Percentiles rank a stretch among this genome's conserved stretches.
Conservation (phyloP, 2,329 filamentous ascomycete genomes). For the Fusarium duplospermum region DNA sequence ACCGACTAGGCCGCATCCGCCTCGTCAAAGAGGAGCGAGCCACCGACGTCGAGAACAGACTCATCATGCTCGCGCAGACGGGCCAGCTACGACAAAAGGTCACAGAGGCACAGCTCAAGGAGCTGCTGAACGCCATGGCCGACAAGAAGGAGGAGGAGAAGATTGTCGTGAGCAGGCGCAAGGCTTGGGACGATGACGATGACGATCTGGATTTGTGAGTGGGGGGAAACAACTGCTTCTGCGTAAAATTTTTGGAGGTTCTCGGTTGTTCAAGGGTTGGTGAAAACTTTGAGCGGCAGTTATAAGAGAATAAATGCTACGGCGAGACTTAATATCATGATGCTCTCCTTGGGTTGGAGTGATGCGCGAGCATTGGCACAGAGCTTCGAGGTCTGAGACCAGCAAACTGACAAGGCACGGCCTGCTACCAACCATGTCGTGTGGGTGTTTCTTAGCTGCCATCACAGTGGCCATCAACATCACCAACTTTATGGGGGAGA, state of each 20-base stretch:
- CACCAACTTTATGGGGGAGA: not conserved
- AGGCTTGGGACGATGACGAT: slow-evolving; percentile 87
- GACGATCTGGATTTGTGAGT: slow-evolving; percentile 75
- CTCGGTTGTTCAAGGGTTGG: not conserved
- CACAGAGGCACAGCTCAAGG: slow-evolving; percentile 92
- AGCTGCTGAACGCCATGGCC: slow-evolving; percentile 84
- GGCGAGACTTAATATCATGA: not conserved
- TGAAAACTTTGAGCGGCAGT: not conserved
- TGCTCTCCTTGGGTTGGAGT: not conserved
- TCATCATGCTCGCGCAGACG: slow-evolving; percentile 89
- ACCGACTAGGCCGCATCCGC: slow-evolving; percentile 92
- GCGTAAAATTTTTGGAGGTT: not conserved
- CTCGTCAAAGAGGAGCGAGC: slow-evolving; percentile 95
- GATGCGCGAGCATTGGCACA: not conserved
- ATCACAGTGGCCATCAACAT: not conserved
- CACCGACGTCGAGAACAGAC: slow-evolving; percentile 87
- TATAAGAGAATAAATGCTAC: not conserved
- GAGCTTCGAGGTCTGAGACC: not conserved
- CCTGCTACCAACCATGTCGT: not conserved
- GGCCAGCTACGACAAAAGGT: slow-evolving; percentile 91
- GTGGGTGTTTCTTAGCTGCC: not conserved
- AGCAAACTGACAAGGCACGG: not conserved
- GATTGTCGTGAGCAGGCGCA: slow-evolving; percentile 87
- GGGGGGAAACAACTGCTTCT: not conserved
- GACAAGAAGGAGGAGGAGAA: slow-evolving; percentile 84